phyloP scores from a whole-genome alignment of 2,329 filamentous ascomycete species.

The Scedosporium boydii region DNA sequence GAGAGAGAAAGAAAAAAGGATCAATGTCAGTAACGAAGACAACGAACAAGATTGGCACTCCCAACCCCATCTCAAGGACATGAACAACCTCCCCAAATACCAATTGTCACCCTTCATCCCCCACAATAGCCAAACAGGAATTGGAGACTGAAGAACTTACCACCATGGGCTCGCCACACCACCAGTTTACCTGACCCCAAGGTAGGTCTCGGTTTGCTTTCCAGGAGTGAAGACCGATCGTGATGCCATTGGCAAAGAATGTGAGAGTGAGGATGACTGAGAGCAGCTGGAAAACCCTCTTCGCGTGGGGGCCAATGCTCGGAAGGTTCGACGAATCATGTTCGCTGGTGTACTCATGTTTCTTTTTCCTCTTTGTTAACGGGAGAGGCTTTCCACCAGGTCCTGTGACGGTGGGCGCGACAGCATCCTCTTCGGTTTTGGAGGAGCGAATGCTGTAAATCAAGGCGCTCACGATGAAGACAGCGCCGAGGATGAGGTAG shows the following conservation, averaged over 20 bases:
- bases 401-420: slow-evolving; percentile 30
- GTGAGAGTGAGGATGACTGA: slow-evolving; percentile 62
- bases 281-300: slow-evolving; percentile 66
- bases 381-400: slow-evolving; percentile 84
- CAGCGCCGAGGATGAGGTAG: background rate
- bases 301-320: slow-evolving; percentile 56
- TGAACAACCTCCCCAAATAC: background rate
- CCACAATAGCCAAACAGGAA: background rate
- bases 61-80: background rate
- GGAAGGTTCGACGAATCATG: slow-evolving; percentile 29
- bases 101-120: too few species aligned
- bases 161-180: slow-evolving; percentile 70
- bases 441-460: slow-evolving; percentile 3
- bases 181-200: slow-evolving; percentile 49
- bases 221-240: slow-evolving; percentile 63
- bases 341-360: slow-evolving; percentile 27
- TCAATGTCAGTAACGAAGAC: background rate
- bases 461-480: slow-evolving; percentile 3
- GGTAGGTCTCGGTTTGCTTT: slow-evolving; percentile 28
- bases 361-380: slow-evolving; percentile 45
- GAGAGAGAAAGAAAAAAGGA: background rate
- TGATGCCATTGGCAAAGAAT: slow-evolving; percentile 64
- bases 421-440: slow-evolving; percentile 3
- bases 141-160: slow-evolving; percentile 39
- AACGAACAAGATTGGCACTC: background rate